phyloP scores from a whole-genome alignment of 116 monocot species.

The Iris pallida region DNA sequence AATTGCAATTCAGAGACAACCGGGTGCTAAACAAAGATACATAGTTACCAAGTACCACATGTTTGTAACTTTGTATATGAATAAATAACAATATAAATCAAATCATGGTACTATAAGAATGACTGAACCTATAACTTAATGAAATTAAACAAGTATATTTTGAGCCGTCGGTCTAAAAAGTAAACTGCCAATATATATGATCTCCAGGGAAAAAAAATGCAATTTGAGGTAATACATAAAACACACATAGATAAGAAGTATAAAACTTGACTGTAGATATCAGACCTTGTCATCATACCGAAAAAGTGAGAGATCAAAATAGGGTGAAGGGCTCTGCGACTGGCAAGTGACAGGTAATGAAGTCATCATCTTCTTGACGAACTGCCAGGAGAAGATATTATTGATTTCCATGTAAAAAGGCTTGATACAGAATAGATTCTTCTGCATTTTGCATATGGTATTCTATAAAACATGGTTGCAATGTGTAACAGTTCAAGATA shows the following conservation, averaged over 20 bases:
- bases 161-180: too few species aligned
- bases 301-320: slow-evolving; percentile 96
- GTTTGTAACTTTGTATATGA: neutral
- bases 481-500: too few species aligned
- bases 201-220: too few species aligned
- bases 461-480: too few species aligned
- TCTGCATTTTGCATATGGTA: too few species aligned
- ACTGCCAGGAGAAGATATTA: slow-evolving; percentile 44
- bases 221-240: slow-evolving; percentile 1
- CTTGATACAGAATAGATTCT: too few species aligned
- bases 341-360: slow-evolving; percentile 86
- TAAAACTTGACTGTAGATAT: slow-evolving; percentile 6
- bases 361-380: slow-evolving; percentile 87
- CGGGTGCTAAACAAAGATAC: too few species aligned
- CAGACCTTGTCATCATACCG: slow-evolving; percentile 99
- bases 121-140: neutral
- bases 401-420: neutral
- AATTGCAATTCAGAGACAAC: too few species aligned
- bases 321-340: slow-evolving; percentile 97
- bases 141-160: neutral
- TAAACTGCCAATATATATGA: too few species aligned
- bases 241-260: neutral
- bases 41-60: neutral
- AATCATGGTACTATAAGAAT: neutral
- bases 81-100: neutral